Percentiles rank a stretch among this genome's conserved stretches.
phyloP scores from a whole-genome alignment of 2,329 filamentous ascomycete species.

The Graphium sp. region DNA sequence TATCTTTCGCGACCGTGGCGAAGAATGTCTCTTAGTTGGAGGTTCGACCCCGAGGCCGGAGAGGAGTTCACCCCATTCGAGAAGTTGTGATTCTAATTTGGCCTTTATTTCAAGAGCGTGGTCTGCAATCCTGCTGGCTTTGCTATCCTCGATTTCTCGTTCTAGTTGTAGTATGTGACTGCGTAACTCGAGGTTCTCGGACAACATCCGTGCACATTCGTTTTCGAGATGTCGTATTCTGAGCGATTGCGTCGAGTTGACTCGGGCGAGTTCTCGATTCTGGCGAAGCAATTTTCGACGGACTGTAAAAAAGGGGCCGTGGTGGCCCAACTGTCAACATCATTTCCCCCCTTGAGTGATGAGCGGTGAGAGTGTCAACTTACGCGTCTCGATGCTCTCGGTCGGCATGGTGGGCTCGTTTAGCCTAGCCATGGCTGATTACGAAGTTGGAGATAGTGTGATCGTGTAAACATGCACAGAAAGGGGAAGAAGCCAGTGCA shows the following conservation, averaged over 20 bases:
- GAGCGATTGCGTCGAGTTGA: slow-evolving; percentile 61
- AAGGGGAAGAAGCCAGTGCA: not conserved
- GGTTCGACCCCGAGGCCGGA: slow-evolving; percentile 47
- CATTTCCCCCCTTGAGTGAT: too few relatives aligned
- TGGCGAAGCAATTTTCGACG: slow-evolving; percentile 67
- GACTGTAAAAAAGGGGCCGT: too few relatives aligned
- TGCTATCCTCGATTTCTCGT: slow-evolving; percentile 46
- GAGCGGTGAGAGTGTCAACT: slow-evolving; percentile 18
- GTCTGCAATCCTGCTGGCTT: slow-evolving; percentile 41
- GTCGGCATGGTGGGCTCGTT: slow-evolving; percentile 55
- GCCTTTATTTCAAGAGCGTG: slow-evolving; percentile 53
- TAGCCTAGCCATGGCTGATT: slow-evolving; percentile 56
- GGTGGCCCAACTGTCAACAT: not conserved
- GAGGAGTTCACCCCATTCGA: slow-evolving; percentile 52
- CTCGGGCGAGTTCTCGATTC: slow-evolving; percentile 68
- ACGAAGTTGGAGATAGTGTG: slow-evolving; percentile 4
- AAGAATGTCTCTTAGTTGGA: slow-evolving; percentile 27
- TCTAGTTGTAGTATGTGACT: slow-evolving; percentile 55
- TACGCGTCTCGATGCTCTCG: slow-evolving; percentile 57
- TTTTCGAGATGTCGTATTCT: slow-evolving; percentile 63
- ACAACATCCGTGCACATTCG: slow-evolving; percentile 56
- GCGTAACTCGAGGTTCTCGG: slow-evolving; percentile 63
- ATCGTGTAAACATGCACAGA: not conserved
- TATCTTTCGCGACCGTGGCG: slow-evolving; percentile 21
- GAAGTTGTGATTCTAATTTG: slow-evolving; percentile 54